Percentiles rank a stretch among this genome's conserved stretches.
Conservation (phyloP, 495 filamentous ascomycete genomes). For the Physcia stellaris region DNA sequence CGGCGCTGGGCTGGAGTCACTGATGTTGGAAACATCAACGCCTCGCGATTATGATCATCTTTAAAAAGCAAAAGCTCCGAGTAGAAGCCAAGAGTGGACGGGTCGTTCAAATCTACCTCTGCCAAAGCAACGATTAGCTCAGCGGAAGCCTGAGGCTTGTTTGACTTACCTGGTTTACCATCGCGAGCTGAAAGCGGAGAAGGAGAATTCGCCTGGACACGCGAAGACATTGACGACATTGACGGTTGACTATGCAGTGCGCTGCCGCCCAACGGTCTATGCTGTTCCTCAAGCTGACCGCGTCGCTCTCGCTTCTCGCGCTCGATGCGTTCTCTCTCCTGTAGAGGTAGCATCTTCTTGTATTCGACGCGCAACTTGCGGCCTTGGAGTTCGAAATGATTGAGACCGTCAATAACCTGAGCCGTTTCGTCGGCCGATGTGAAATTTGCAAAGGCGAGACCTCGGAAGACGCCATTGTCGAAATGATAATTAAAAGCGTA, state of each 20-base stretch:
- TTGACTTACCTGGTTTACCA: conserved; percentile 45
- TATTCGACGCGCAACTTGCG: conserved; percentile 92
- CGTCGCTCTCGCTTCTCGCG: conserved; percentile 93
- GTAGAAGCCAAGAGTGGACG: conserved; percentile 73
- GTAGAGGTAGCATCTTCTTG: conserved; percentile 96
- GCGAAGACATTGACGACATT: conserved; percentile 66
- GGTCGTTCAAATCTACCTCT: conserved; percentile 88
- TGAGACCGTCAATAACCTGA: conserved; percentile 77
- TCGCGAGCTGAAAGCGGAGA: conserved; percentile 52
- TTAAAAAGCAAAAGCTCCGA: conserved; percentile 81
- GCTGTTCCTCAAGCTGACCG: conserved; percentile 93
- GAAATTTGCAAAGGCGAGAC: conserved; percentile 96
- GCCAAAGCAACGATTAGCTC: conserved; percentile 12
- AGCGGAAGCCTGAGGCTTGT: background rate
- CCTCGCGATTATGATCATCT: conserved; percentile 61
- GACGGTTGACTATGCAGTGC: conserved; percentile 72
- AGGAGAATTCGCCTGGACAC: conserved; percentile 55
- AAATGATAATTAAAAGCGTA: conserved; percentile 99
- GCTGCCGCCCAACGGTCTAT: conserved; percentile 51
- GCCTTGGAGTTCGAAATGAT: conserved; percentile 90
- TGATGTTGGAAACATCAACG: conserved; percentile 65
- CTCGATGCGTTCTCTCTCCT: conserved; percentile 91
- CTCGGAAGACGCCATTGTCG: conserved; percentile 93
- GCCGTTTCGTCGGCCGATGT: conserved; percentile 88
- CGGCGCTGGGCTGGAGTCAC: conserved; percentile 73